Evolutionary conservation across 192 early-diverging fungal species (phyloP).

Genomic region (Dispira parvispora): DNA sequence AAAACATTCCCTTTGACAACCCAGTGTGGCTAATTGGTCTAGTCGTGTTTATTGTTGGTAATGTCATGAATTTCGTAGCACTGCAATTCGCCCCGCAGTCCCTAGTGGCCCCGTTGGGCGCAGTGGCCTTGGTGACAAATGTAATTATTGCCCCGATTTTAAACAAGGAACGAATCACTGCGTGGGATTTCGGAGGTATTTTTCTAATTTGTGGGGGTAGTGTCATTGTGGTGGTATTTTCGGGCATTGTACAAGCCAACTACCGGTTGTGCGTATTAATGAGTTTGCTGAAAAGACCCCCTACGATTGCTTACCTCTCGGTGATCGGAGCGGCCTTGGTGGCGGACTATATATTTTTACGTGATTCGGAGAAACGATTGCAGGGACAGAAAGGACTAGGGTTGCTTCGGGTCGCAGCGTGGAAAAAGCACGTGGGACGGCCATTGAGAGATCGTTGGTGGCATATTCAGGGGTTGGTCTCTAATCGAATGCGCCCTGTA

Average conservation of each 20-base stretch:
- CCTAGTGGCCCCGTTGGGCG: slow-evolving; percentile 58
- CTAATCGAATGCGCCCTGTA: too few species aligned
- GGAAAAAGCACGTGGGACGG: too few species aligned
- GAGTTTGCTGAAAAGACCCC: slow-evolving; percentile 38
- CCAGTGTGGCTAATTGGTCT: slow-evolving; percentile 46
- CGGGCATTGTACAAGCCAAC: slow-evolving; percentile 39
- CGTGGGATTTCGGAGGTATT: slow-evolving; percentile 52
- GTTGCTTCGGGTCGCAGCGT: too few species aligned
- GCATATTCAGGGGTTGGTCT: too few species aligned
- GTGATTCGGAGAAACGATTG: too few species aligned
- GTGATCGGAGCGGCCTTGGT: slow-evolving; percentile 36
- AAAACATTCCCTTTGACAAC: slow-evolving; percentile 17
- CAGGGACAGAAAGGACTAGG: too few species aligned
- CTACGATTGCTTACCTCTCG: slow-evolving; percentile 47
- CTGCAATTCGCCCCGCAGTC: slow-evolving; percentile 72
- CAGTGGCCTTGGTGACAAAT: slow-evolving; percentile 62
- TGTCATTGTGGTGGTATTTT: slow-evolving; percentile 52
- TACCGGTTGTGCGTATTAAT: slow-evolving; percentile 57
- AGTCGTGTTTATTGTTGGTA: slow-evolving; percentile 52
- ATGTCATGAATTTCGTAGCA: slow-evolving; percentile 51
- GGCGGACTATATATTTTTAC: slow-evolving; percentile 2
- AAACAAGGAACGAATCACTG: slow-evolving; percentile 49
- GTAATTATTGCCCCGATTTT: slow-evolving; percentile 60
- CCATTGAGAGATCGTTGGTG: too few species aligned
- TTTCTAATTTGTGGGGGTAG: slow-evolving; percentile 58